phyloP scores from a whole-genome alignment of 108 stramenopile genomes.

The Ochromonas danica region DNA sequence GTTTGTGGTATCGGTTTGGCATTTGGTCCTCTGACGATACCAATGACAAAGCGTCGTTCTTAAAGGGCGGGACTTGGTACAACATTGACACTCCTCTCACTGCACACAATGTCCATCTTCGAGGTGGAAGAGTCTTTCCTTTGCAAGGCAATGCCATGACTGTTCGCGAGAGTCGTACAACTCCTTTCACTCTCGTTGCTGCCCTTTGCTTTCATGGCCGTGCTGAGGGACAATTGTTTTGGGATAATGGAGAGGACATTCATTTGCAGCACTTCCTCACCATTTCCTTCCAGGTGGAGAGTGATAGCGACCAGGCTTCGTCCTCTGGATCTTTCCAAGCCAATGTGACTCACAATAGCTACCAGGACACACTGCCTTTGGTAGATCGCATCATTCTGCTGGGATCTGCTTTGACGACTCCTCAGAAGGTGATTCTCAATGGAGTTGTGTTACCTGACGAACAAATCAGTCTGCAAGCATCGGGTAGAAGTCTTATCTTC shows the following conservation, averaged over 20 bases:
- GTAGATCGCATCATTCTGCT: background rate
- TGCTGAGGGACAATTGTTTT: conserved; percentile 1
- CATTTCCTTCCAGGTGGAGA: background rate
- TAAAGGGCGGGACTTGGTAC: background rate
- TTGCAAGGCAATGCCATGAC: conserved; percentile 6
- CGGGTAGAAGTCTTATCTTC: background rate
- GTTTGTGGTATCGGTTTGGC: conserved; percentile 18
- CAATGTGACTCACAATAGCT: background rate
- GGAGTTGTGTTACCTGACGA: background rate
- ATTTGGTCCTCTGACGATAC: background rate
- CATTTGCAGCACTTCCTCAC: background rate
- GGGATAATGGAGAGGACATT: conserved; percentile 14
- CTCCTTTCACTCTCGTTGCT: conserved; percentile 1
- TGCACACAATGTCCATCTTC: conserved; percentile 23
- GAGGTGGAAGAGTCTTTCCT: conserved; percentile 12
- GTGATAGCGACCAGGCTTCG: background rate
- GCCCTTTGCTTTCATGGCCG: background rate
- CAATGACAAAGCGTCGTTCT: background rate
- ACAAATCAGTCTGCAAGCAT: background rate
- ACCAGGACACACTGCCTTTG: background rate
- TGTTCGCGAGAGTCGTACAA: background rate
- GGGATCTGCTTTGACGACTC: background rate
- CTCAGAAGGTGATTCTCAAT: background rate
- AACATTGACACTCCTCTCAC: conserved; percentile 22
- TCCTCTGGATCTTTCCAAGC: background rate